A percentile compares a stretch with the other conserved stretches of the same genome.
Conservation (phyloP, 148 eudicot species). For the Gaultheria prostrata region DNA sequence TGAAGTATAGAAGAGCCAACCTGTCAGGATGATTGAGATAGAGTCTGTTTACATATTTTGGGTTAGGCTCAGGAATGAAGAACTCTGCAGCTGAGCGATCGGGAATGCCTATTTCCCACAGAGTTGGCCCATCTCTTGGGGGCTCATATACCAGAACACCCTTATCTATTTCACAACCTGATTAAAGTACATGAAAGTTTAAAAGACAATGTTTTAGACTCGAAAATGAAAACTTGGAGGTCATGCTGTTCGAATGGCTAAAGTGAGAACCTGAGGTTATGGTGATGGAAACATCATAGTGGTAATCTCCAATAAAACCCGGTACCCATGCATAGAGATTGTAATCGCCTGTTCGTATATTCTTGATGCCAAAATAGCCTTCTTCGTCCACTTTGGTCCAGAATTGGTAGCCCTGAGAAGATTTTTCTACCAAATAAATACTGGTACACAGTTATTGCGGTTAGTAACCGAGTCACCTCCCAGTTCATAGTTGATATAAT, state of each 20-base stretch:
- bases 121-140: slow-evolving; percentile 82
- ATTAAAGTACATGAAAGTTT: neutral
- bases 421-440: neutral
- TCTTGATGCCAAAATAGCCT: slow-evolving; percentile 57
- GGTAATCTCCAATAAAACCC: slow-evolving; percentile 78
- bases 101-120: slow-evolving; percentile 95
- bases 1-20: slow-evolving; percentile 27
- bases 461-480: neutral
- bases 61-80: slow-evolving; percentile 83
- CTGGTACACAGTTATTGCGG: neutral
- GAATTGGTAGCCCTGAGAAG: slow-evolving; percentile 72
- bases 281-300: slow-evolving; percentile 32
- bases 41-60: slow-evolving; percentile 60
- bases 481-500: neutral
- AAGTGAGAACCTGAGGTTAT: slow-evolving; percentile 53
- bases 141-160: slow-evolving; percentile 67
- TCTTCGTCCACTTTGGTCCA: slow-evolving; percentile 64
- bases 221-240: neutral
- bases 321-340: slow-evolving; percentile 78
- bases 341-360: slow-evolving; percentile 58
- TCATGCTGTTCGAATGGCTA: neutral
- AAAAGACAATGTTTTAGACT: neutral
- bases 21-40: slow-evolving; percentile 71
- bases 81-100: slow-evolving; percentile 87
- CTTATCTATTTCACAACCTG: slow-evolving; percentile 8